Conservation (phyloP, 2,329 filamentous ascomycete species). For the Onygenales sp. region DNA sequence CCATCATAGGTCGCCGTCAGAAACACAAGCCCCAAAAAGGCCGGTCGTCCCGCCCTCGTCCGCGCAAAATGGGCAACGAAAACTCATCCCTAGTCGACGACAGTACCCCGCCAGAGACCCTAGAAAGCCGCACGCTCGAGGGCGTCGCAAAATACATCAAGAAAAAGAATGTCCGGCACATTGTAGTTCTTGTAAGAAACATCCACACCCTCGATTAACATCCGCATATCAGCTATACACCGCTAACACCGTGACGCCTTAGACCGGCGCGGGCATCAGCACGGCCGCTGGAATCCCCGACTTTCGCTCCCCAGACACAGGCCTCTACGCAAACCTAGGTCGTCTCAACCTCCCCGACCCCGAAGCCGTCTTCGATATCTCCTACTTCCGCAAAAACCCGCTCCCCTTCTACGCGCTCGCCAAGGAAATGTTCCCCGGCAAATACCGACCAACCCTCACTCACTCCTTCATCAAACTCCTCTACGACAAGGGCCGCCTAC, state of each 20-base stretch:
- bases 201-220: background rate
- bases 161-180: conserved; percentile 54
- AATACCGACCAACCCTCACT: conserved; percentile 77
- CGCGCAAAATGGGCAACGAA: conserved; percentile 71
- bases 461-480: conserved; percentile 83
- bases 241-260: background rate
- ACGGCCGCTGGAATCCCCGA: conserved; percentile 66
- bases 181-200: conserved; percentile 65
- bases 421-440: conserved; percentile 83
- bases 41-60: conserved; percentile 10
- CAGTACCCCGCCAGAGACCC: conserved; percentile 52
- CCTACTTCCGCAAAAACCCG: conserved; percentile 76
- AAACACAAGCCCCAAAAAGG: conserved; percentile 15
- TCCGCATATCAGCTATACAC: background rate
- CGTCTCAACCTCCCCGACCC: conserved; percentile 77
- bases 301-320: conserved; percentile 86
- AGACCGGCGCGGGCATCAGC: conserved; percentile 75
- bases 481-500: conserved; percentile 60
- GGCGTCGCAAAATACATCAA: conserved; percentile 75
- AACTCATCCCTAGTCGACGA: conserved; percentile 59
- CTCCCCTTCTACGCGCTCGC: conserved; percentile 87
- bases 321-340: conserved; percentile 85
- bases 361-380: conserved; percentile 89
- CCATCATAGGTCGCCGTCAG: conserved; percentile 17
- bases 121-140: conserved; percentile 59